Conservation (phyloP, 2,329 filamentous ascomycete species). For the Cercospora nicotianae region DNA sequence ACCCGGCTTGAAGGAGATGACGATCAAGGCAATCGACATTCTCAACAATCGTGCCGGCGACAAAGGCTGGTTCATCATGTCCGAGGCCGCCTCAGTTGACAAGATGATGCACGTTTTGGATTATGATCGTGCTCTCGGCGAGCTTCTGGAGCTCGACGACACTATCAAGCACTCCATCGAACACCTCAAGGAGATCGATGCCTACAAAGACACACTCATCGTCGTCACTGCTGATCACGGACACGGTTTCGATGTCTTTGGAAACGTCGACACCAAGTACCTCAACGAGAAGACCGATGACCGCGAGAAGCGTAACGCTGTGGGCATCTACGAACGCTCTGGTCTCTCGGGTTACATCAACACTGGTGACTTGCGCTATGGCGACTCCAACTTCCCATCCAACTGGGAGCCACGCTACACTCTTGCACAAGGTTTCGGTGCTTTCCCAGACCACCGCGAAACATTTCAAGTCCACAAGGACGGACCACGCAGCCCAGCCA, state of each 20-base stretch:
- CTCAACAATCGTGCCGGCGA: slow-evolving; percentile 54
- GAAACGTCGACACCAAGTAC: slow-evolving; percentile 77
- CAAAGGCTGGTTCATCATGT: slow-evolving; percentile 84
- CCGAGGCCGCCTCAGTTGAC: slow-evolving; percentile 80
- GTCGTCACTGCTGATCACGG: slow-evolving; percentile 85
- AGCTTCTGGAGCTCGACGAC: slow-evolving; percentile 83
- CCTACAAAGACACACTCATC: slow-evolving; percentile 73
- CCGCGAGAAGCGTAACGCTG: slow-evolving; percentile 71
- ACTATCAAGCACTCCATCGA: slow-evolving; percentile 73
- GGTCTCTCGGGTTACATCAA: slow-evolving; percentile 75
- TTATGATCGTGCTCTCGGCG: slow-evolving; percentile 81
- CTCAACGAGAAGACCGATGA: slow-evolving; percentile 63
- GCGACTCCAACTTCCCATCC: slow-evolving; percentile 72
- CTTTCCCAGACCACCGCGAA: slow-evolving; percentile 73
- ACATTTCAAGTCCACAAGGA: slow-evolving; percentile 68
- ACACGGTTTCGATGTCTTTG: slow-evolving; percentile 85
- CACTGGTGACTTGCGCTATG: slow-evolving; percentile 61
- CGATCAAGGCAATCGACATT: slow-evolving; percentile 59
- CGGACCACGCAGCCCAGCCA: slow-evolving; percentile 63
- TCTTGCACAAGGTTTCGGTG: slow-evolving; percentile 69
- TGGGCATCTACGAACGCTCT: slow-evolving; percentile 72
- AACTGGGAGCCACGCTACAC: slow-evolving; percentile 86
- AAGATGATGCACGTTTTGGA: slow-evolving; percentile 88
- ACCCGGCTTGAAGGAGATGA: slow-evolving; percentile 86
- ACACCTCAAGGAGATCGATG: slow-evolving; percentile 65